phyloP scores from a whole-genome alignment of 1,284 basidiomycete genomes.

The Ustilago trichophora region DNA sequence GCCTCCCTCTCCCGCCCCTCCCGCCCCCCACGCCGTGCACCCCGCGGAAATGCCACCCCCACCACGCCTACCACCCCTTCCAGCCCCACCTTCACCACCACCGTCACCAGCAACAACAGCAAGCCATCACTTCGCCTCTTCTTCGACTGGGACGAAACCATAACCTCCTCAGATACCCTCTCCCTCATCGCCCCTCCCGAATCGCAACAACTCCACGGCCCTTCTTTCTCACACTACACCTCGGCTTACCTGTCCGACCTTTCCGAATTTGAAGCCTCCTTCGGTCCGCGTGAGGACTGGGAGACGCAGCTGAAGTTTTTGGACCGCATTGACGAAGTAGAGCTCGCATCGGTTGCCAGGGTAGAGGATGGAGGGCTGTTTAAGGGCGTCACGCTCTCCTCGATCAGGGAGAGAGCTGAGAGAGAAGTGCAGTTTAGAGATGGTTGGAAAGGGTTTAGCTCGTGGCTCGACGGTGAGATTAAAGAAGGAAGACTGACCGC shows the following conservation, averaged over 20 bases:
- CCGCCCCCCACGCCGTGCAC: constrained; percentile 24
- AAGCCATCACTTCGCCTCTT: constrained; percentile 33
- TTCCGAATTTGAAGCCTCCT: constrained; percentile 1
- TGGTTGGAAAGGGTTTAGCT: constrained; percentile 43
- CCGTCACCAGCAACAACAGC: no score
- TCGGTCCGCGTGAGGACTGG: constrained; percentile 13
- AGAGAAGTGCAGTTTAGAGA: constrained; percentile 20
- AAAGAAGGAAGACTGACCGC: neutral
- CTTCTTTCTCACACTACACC: constrained; percentile 45
- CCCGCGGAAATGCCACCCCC: neutral
- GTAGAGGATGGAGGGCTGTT: constrained; percentile 54
- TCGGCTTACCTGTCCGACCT: constrained; percentile 50
- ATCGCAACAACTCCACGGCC: constrained; percentile 19
- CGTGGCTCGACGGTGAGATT: constrained; percentile 18
- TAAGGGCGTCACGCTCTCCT: constrained; percentile 9
- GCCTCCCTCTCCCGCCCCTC: constrained; percentile 22
- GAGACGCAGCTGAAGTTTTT: constrained; percentile 37
- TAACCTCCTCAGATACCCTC: constrained; percentile 59
- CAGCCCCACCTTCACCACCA: neutral
- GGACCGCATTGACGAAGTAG: constrained; percentile 39
- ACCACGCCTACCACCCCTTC: neutral
- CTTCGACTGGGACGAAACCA: constrained; percentile 65
- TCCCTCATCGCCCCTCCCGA: constrained; percentile 51
- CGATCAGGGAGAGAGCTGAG: constrained; percentile 14
- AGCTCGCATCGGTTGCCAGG: constrained; percentile 33